These are phyloP conservation scores for Leishmania tropica DNA, from an alignment of 208 protist species.

Conservation along the genomic window DNA sequence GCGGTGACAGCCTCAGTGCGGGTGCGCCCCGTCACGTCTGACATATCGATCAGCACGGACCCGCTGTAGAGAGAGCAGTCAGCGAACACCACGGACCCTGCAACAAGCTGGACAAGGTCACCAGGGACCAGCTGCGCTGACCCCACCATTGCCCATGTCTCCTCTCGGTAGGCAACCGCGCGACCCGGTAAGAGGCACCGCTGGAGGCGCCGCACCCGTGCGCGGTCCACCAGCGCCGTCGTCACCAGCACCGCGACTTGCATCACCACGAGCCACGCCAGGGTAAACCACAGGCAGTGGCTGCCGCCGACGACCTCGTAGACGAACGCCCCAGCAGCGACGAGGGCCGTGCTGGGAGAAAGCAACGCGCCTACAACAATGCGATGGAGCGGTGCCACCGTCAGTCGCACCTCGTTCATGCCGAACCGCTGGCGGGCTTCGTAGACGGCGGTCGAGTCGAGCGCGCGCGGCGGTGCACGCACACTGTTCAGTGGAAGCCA, in stretches of 20 bases:
- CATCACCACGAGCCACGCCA: constrained; percentile 1
- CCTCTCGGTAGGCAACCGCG: constrained; percentile 77
- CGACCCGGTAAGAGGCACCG: constrained; percentile 3
- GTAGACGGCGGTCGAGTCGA: constrained; percentile 25
- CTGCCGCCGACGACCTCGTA: not conserved
- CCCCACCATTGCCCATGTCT: constrained; percentile 58
- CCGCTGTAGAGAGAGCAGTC: constrained; percentile 79
- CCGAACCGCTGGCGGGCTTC: constrained; percentile 9
- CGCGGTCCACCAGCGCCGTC: not conserved
- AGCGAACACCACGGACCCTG: constrained; percentile 87
- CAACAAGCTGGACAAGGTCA: constrained; percentile 83
- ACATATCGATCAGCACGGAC: constrained; percentile 75
- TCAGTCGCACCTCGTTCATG: constrained; percentile 11
- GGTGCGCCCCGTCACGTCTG: constrained; percentile 92
- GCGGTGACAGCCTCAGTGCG: constrained; percentile 71
- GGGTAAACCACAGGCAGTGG: not conserved
- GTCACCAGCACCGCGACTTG: not conserved
- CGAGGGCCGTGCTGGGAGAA: not conserved
- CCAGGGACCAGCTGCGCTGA: constrained; percentile 83
- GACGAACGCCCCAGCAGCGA: not conserved
- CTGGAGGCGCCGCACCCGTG: constrained; percentile 10
- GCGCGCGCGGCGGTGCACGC: not conserved
- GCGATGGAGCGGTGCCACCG: not conserved
- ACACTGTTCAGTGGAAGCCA: not conserved
- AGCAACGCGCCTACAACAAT: not conserved